Percentiles rank a stretch among this genome's conserved stretches.
Conservation (phyloP, 2,329 filamentous ascomycete species). For the Trichoderma asperellum region DNA sequence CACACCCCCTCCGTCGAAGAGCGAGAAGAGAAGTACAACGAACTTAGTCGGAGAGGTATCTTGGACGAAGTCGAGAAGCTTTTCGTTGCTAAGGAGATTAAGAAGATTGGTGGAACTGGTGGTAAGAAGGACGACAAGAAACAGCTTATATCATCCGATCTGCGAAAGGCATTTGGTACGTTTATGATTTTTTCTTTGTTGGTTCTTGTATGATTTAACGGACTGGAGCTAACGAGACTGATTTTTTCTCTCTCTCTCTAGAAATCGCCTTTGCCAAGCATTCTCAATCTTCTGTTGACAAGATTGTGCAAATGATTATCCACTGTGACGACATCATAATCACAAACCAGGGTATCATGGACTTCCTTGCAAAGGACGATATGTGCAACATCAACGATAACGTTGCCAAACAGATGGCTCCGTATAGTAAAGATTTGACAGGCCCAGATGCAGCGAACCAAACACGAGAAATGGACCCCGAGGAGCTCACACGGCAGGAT, state of each 20-base stretch:
- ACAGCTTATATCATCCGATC: constrained; percentile 88
- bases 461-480: constrained; percentile 80
- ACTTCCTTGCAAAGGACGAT: constrained; percentile 91
- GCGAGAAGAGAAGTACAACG: constrained; percentile 93
- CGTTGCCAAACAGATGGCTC: constrained; percentile 85
- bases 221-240: constrained; percentile 39
- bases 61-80: constrained; percentile 96
- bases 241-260: constrained; percentile 36
- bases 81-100: constrained; percentile 97
- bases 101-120: constrained; percentile 71
- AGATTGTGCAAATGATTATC: constrained; percentile 89
- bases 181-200: not conserved
- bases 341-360: constrained; percentile 91
- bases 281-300: constrained; percentile 80
- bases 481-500: constrained; percentile 89
- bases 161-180: constrained; percentile 80
- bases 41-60: constrained; percentile 91
- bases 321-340: constrained; percentile 90
- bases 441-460: constrained; percentile 80
- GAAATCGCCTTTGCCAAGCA: constrained; percentile 94
- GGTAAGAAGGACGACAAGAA: constrained; percentile 94
- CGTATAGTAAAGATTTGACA: constrained; percentile 96
- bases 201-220: not conserved
- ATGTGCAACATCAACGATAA: constrained; percentile 93
- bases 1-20: constrained; percentile 84